A percentile compares a stretch with the other conserved stretches of the same genome.
These are phyloP conservation scores for Leishmania tropica DNA, from an alignment of 208 protist species.

Conservation along the genomic window DNA sequence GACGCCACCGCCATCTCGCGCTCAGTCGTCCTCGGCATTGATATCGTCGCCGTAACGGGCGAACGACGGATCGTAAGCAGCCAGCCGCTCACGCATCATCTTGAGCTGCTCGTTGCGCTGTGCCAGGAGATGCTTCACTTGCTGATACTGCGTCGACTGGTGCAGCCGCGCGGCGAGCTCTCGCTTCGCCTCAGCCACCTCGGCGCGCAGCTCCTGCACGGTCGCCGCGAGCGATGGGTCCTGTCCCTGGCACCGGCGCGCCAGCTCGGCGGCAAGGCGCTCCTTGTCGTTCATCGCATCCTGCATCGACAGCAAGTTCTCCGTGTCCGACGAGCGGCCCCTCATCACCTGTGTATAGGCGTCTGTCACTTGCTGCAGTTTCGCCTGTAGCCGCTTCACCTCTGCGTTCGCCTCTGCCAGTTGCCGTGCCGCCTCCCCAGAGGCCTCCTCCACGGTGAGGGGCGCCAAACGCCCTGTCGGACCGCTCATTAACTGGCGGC, in stretches of 20 bases:
- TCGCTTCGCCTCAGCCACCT: slow-evolving; percentile 59
- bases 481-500: slow-evolving; percentile 54
- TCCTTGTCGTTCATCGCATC: slow-evolving; percentile 55
- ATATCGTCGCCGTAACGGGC: slow-evolving; percentile 47
- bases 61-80: slow-evolving; percentile 48
- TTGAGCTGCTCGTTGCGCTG: slow-evolving; percentile 67
- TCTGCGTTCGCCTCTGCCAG: slow-evolving; percentile 75
- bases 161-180: slow-evolving; percentile 68
- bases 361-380: slow-evolving; percentile 68
- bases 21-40: slow-evolving; percentile 57
- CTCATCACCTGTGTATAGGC: slow-evolving; percentile 63
- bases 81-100: slow-evolving; percentile 47
- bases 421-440: slow-evolving; percentile 57
- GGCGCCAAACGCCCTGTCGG: slow-evolving; percentile 63
- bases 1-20: not conserved
- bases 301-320: slow-evolving; percentile 54
- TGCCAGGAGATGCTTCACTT: slow-evolving; percentile 69
- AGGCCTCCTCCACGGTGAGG: slow-evolving; percentile 57
- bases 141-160: slow-evolving; percentile 81
- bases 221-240: slow-evolving; percentile 38
- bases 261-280: slow-evolving; percentile 37
- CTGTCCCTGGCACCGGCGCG: slow-evolving; percentile 40
- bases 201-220: slow-evolving; percentile 50
- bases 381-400: slow-evolving; percentile 59
- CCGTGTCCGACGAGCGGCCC: slow-evolving; percentile 45